phyloP scores from a whole-genome alignment of 768 basidiomycete genomes.

The Phanerochaete sordida region DNA sequence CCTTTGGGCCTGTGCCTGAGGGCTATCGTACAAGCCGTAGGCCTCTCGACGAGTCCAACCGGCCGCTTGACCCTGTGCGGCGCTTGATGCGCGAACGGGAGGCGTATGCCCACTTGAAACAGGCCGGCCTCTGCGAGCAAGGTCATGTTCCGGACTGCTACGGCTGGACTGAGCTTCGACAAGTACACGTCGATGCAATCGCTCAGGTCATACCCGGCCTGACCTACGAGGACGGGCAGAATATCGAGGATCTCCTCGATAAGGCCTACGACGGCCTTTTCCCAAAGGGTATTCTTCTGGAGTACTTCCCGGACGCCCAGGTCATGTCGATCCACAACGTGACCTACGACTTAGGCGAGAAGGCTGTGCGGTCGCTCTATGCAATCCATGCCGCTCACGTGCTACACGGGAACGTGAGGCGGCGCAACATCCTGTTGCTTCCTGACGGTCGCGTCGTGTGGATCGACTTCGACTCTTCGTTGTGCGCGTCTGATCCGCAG shows the following conservation, averaged over 20 bases:
- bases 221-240: too few species aligned
- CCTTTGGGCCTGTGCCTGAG: too few species aligned
- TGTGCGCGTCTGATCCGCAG: neutral
- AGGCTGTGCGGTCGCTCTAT: neutral
- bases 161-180: slow-evolving; percentile 16
- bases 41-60: neutral
- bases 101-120: slow-evolving; percentile 13
- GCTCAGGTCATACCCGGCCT: neutral
- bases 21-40: too few species aligned
- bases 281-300: neutral
- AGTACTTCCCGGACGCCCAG: neutral
- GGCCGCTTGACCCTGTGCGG: neutral
- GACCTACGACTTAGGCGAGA: neutral
- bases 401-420: neutral
- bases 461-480: neutral
- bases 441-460: neutral
- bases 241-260: too few species aligned
- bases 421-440: neutral
- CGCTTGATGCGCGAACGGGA: slow-evolving; percentile 2
- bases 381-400: neutral
- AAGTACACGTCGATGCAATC: neutral
- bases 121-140: slow-evolving; percentile 9
- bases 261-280: neutral
- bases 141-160: slow-evolving; percentile 12
- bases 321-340: neutral